Conservation (phyloP, 2,329 filamentous ascomycete genomes). For the Rosellinia necatrix region DNA sequence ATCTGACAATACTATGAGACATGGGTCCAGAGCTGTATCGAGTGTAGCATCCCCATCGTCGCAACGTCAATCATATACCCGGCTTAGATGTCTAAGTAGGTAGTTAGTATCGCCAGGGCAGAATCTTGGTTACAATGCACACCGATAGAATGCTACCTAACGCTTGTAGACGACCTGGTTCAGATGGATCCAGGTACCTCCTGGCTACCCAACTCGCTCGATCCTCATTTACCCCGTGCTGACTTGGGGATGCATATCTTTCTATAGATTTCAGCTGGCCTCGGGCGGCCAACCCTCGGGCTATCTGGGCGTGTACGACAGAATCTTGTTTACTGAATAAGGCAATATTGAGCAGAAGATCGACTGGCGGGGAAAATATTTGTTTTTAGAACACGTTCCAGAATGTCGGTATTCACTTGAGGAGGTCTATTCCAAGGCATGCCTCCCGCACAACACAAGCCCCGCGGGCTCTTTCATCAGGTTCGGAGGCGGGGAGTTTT, state of each 20-base stretch:
- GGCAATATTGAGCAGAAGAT: background rate
- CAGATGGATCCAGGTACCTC: background rate
- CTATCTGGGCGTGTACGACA: too few relatives aligned
- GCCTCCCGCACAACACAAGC: too few relatives aligned
- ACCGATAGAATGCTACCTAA: background rate
- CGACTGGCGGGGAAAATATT: background rate
- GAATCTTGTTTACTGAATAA: constrained; percentile 4
- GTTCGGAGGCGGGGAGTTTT: too few relatives aligned
- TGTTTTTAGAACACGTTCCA: background rate
- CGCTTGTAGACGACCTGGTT: background rate
- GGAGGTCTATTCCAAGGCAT: background rate
- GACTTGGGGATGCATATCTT: background rate
- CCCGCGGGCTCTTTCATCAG: too few relatives aligned
- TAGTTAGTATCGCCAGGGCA: constrained; percentile 7
- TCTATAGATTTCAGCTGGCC: too few relatives aligned
- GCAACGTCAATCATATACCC: too few relatives aligned
- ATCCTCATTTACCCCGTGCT: background rate
- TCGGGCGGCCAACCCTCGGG: too few relatives aligned
- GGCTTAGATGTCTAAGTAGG: background rate
- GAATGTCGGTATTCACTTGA: background rate
- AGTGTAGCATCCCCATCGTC: constrained; percentile 4
- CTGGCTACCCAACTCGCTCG: background rate
- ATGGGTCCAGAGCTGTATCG: background rate
- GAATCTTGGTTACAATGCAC: constrained; percentile 6
- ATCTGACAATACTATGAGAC: background rate